Evolutionary conservation across 441 rosid species (phyloP).

Genomic region (Erodium texanum): DNA sequence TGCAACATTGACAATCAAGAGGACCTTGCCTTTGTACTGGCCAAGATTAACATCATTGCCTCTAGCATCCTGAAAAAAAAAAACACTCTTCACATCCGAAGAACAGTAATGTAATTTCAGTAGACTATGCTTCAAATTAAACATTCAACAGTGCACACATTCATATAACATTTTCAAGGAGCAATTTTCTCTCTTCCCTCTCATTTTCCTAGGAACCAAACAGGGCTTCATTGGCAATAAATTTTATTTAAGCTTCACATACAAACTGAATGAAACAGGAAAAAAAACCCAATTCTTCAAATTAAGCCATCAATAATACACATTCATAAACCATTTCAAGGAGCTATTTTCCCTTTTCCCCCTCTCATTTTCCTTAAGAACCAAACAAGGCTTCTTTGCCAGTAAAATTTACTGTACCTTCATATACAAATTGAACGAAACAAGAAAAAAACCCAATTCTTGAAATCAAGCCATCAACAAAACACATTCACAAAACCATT

Average conservation of each 20-base stretch:
- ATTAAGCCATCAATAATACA: not conserved
- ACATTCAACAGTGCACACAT: no score
- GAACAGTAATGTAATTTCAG: not conserved
- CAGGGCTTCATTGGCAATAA: no score
- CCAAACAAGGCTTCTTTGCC: not conserved
- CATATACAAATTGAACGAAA: no score
- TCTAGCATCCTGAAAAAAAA: conserved; percentile 53
- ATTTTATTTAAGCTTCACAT: no score
- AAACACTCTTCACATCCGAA: not conserved
- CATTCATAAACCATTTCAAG: not conserved
- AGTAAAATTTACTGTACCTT: no score
- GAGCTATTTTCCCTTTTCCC: not conserved
- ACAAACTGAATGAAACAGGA: no score
- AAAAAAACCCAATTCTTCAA: no score
- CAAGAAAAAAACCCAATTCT: not conserved
- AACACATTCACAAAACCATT: no score
- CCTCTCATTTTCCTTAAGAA: not conserved
- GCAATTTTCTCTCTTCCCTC: not conserved
- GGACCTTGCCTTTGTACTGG: conserved; percentile 73
- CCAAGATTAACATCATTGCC: conserved; percentile 76
- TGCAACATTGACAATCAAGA: conserved; percentile 90
- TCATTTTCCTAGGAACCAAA: not conserved
- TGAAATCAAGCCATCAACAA: no score
- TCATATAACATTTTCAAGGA: not conserved
- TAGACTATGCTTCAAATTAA: not conserved